Evolutionary conservation across 2,329 filamentous ascomycete species (phyloP).

Genomic region (Monilinia aucupariae): DNA sequence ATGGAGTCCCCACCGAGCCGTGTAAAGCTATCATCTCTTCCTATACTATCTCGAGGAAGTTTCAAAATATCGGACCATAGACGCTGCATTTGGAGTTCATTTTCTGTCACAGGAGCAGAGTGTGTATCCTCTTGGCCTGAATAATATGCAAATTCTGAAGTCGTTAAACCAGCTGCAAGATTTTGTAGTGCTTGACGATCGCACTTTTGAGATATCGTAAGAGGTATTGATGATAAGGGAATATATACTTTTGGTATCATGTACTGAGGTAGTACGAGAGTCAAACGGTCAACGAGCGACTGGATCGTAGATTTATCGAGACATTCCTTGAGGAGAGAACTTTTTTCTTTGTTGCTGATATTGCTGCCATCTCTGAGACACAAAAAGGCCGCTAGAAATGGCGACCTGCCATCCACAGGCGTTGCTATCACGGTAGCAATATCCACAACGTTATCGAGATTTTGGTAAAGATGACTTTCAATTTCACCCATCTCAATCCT

Average conservation of each 20-base stretch:
- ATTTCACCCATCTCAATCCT: constrained; percentile 61
- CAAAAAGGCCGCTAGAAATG: constrained; percentile 6
- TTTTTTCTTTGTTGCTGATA: background rate
- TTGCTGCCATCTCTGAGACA: background rate
- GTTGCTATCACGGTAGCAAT: background rate
- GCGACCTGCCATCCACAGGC: background rate
- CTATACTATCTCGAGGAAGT: constrained; percentile 20
- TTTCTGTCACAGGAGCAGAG: background rate
- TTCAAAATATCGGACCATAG: constrained; percentile 19
- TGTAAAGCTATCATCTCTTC: constrained; percentile 37
- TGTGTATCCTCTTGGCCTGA: background rate
- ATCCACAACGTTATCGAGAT: background rate
- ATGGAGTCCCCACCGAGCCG: constrained; percentile 36
- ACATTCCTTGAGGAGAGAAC: background rate
- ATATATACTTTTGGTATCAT: constrained; percentile 36
- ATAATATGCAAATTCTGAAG: constrained; percentile 5
- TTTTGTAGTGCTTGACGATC: constrained; percentile 37
- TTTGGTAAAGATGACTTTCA: constrained; percentile 26
- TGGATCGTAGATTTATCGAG: background rate
- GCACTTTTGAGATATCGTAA: constrained; percentile 34
- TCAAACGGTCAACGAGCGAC: background rate
- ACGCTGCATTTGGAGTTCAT: constrained; percentile 17
- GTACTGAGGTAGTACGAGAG: constrained; percentile 26
- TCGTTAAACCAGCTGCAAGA: background rate
- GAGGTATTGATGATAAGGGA: constrained; percentile 31